Evolutionary conservation across 495 filamentous ascomycete species (phyloP).

Genomic region (Aspergillus haitiensis): DNA sequence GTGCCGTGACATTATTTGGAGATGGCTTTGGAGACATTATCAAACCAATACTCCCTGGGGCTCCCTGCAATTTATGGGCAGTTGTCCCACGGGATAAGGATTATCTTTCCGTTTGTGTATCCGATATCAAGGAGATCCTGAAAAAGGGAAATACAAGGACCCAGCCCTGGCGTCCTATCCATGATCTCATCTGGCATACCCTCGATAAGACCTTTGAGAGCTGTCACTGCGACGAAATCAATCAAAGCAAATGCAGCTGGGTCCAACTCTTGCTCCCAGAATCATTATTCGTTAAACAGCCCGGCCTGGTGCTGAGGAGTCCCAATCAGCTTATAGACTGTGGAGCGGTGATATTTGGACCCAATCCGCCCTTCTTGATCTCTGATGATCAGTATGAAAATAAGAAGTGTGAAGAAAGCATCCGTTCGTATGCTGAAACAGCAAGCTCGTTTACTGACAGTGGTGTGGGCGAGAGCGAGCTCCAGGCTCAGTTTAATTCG

Average conservation of each 20-base stretch:
- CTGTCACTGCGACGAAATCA: neutral
- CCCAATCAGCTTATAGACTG: neutral
- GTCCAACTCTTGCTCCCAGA: conserved; percentile 4
- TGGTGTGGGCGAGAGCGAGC: too few species aligned
- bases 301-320: conserved; percentile 23
- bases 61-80: conserved; percentile 26
- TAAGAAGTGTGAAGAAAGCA: too few species aligned
- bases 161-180: neutral
- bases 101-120: conserved; percentile 30
- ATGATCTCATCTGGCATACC: neutral
- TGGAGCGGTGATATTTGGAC: conserved; percentile 10
- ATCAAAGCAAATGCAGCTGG: neutral
- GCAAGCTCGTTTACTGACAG: too few species aligned
- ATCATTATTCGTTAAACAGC: too few species aligned
- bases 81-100: conserved; percentile 24
- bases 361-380: too few species aligned
- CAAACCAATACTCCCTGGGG: conserved; percentile 11
- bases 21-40: conserved; percentile 35
- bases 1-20: conserved; percentile 33
- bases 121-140: conserved; percentile 31
- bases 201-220: neutral
- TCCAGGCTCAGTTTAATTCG: too few species aligned
- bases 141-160: conserved; percentile 17
- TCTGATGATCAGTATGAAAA: too few species aligned
- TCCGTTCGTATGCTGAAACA: too few species aligned